phyloP scores from a whole-genome alignment of 148 eudicot species.

The Suaeda aralocaspica region DNA sequence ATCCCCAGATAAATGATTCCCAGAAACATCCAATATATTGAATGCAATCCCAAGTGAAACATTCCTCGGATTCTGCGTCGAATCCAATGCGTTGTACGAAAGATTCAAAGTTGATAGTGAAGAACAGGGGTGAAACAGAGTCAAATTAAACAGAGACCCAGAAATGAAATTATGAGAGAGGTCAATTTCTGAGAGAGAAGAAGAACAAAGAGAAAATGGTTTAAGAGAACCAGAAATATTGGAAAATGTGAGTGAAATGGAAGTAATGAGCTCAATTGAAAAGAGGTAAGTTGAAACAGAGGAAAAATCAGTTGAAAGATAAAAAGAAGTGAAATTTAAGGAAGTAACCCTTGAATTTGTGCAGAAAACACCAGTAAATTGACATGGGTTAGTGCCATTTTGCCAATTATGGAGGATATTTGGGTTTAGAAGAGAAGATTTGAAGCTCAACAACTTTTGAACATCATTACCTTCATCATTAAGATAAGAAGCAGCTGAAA shows the following conservation, averaged over 20 bases:
- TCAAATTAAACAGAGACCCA: constrained; percentile 41
- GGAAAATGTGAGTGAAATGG: constrained; percentile 35
- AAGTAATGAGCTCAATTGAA: constrained; percentile 31
- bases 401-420: constrained; percentile 53
- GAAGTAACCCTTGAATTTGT: constrained; percentile 41
- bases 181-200: constrained; percentile 42
- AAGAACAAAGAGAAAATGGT: constrained; percentile 28
- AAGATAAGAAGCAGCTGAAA: not conserved
- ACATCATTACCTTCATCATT: constrained; percentile 26
- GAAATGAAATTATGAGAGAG: constrained; percentile 56
- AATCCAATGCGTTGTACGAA: constrained; percentile 53
- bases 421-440: constrained; percentile 51
- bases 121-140: constrained; percentile 39
- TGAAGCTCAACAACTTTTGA: constrained; percentile 60
- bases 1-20: constrained; percentile 47
- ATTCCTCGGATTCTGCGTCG: constrained; percentile 10
- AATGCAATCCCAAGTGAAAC: constrained; percentile 22
- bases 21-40: constrained; percentile 54
- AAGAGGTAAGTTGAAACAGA: constrained; percentile 39
- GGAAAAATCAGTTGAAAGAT: constrained; percentile 41
- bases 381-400: constrained; percentile 41
- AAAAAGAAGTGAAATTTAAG: constrained; percentile 38
- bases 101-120: constrained; percentile 47
- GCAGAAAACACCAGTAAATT: constrained; percentile 65
- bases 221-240: constrained; percentile 55